Base-by-base conservation (phyloP, 768 basidiomycete species). In the Xanthoconium stramineum region DNA sequence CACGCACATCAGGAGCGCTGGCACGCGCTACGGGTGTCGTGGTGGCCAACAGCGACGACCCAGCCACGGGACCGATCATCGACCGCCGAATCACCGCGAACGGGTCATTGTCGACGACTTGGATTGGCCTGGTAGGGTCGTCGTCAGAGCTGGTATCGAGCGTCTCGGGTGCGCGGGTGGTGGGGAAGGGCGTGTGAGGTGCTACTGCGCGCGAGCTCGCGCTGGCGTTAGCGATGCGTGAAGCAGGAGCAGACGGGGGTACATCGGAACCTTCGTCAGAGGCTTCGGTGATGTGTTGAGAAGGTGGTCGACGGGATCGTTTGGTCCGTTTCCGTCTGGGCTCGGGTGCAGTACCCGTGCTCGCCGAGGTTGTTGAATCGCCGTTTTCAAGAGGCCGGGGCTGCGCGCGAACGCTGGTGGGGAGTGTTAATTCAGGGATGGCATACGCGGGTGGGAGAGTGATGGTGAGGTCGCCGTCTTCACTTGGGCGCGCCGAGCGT, bases 391-490 rank as follows among this genome's bases (percentile, higher is more conserved):
- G 44, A 24, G 44, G 35, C 20, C 39, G 39, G 13, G 48, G 4
- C 6, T 39, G 58, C 1, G 53, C 40, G 37, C 40, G 66, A 20
- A 61, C 52, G 7, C 50, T 50, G 1, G 69, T 72, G 12, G 70
- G 70, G 10, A 73, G 15, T 1, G 55, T 37, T 12, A 70, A 4
- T 24, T 72, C 70, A 12, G 70, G 44, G 29, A 72, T 70, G 53
- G 65, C 55, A 13, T 73, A 65, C 10, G 66, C 62, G 3, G 68
- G 64, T 6, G 69, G 68, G 28, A 68, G 33, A 12, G 57, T 20
- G 52, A 71, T 48, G 15, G 61, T 62, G 32, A 68, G 50, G 17
- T 61, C 54, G 0, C 24, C 46, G 3, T 56, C 38, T 2, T 47
- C 29, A 3, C 49, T 58, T n/a, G 32, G 11, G 29, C 15, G 49